phyloP scores from a whole-genome alignment of 257 asterid species.

The Asclepias syriaca region DNA sequence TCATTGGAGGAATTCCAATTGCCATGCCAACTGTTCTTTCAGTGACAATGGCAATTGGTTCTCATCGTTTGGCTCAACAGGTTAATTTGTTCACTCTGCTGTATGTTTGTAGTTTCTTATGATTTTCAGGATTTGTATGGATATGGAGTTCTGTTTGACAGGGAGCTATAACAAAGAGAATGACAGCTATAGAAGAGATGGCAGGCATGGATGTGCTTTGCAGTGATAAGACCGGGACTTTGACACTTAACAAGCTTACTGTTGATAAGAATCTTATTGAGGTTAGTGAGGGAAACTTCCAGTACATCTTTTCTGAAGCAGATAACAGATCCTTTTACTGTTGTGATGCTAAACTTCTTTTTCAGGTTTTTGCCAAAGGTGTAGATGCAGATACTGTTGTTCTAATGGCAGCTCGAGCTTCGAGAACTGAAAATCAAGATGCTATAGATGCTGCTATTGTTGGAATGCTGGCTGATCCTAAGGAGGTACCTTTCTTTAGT shows the following conservation, averaged over 20 bases:
- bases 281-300: slow-evolving; percentile 33
- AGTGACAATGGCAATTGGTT: slow-evolving; percentile 97
- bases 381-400: slow-evolving; percentile 88
- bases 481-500: slow-evolving; percentile 55
- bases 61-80: slow-evolving; percentile 98
- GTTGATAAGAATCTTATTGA: slow-evolving; percentile 95
- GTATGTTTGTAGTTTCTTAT: not conserved
- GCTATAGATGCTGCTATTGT: slow-evolving; percentile 95
- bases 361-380: slow-evolving; percentile 81
- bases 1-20: slow-evolving; percentile 96
- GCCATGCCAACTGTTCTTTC: slow-evolving; percentile 99
- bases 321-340: not conserved
- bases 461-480: slow-evolving; percentile 96
- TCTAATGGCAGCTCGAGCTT: slow-evolving; percentile 97
- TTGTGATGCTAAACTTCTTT: not conserved
- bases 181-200: slow-evolving; percentile 99
- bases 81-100: slow-evolving; percentile 24
- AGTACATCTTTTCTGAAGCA: not conserved
- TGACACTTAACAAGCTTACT: slow-evolving; percentile 89
- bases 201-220: slow-evolving; percentile 99
- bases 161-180: slow-evolving; percentile 99
- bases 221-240: slow-evolving; percentile 94
- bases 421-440: slow-evolving; percentile 93
- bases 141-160: slow-evolving; percentile 18
- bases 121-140: slow-evolving; percentile 2